A percentile compares a stretch with the other conserved stretches of the same genome.
Evolutionary conservation across 306 rosid genomes (phyloP).

Genomic region (Rosa lucieae): DNA sequence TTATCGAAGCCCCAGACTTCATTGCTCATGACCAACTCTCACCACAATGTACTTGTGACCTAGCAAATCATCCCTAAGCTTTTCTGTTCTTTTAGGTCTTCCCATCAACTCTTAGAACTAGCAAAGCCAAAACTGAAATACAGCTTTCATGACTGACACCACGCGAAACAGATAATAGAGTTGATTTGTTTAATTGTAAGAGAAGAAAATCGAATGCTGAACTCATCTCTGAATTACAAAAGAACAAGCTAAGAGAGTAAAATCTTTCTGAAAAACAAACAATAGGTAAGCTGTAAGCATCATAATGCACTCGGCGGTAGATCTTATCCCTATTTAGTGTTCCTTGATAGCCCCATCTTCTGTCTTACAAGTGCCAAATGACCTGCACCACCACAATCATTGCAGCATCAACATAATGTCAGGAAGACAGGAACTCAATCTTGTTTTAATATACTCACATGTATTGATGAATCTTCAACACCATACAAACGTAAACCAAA

Average conservation of each 20-base stretch:
- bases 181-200: not conserved
- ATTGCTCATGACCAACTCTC: not conserved
- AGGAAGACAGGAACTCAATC: not conserved
- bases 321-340: not conserved
- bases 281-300: not conserved
- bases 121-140: no score
- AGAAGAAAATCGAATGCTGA: not conserved
- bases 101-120: no score
- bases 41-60: not conserved
- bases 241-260: not conserved
- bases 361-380: slow-evolving; percentile 1
- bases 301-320: not conserved
- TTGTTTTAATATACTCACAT: not conserved
- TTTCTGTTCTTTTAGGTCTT: not conserved
- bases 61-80: not conserved
- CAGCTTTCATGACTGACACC: not conserved
- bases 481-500: not conserved
- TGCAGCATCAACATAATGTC: not conserved
- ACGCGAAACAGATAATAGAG: no score
- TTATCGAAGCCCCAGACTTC: not conserved
- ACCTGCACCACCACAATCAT: not conserved
- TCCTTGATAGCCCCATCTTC: not conserved
- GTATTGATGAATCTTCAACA: not conserved
- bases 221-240: not conserved
- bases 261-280: not conserved